Conservation (phyloP, 140 eudicot species). For the Stevia rebaudiana region DNA sequence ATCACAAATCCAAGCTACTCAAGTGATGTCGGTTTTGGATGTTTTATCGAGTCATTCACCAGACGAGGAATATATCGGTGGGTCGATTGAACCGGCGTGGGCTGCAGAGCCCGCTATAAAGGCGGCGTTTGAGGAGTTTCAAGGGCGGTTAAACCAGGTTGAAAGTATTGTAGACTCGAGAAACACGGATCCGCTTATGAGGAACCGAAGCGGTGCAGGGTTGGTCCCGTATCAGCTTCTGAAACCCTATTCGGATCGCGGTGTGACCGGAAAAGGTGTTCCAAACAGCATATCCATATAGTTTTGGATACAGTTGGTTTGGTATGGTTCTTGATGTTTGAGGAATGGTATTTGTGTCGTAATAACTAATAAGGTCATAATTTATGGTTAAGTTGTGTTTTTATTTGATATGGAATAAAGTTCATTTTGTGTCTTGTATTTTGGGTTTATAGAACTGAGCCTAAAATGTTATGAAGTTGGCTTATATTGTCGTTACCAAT, state of each 20-base stretch:
- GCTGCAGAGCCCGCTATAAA: constrained; percentile 42
- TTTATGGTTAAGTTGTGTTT: not conserved
- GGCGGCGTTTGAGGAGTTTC: constrained; percentile 49
- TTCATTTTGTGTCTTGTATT: no score
- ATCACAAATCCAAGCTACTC: constrained; percentile 60
- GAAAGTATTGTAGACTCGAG: constrained; percentile 54
- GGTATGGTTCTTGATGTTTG: not conserved
- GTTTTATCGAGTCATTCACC: constrained; percentile 68
- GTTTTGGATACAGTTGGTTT: constrained; percentile 1
- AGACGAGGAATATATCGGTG: constrained; percentile 80
- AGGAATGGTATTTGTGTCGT: not conserved
- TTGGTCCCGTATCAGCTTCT: constrained; percentile 62
- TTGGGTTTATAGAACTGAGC: no score
- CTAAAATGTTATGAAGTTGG: no score
- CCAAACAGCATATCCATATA: constrained; percentile 84
- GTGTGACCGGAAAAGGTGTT: constrained; percentile 68
- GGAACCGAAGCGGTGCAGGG: constrained; percentile 75
- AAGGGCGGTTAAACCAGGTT: constrained; percentile 34
- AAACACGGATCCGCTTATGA: constrained; percentile 32
- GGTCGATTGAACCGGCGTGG: constrained; percentile 40
- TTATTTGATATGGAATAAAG: no score
- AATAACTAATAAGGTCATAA: constrained; percentile 16
- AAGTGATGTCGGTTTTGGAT: constrained; percentile 54
- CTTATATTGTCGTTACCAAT: no score
- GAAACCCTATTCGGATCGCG: constrained; percentile 51